phyloP scores from a whole-genome alignment of 169 alveolate species.

The Babesia bigemina region DNA sequence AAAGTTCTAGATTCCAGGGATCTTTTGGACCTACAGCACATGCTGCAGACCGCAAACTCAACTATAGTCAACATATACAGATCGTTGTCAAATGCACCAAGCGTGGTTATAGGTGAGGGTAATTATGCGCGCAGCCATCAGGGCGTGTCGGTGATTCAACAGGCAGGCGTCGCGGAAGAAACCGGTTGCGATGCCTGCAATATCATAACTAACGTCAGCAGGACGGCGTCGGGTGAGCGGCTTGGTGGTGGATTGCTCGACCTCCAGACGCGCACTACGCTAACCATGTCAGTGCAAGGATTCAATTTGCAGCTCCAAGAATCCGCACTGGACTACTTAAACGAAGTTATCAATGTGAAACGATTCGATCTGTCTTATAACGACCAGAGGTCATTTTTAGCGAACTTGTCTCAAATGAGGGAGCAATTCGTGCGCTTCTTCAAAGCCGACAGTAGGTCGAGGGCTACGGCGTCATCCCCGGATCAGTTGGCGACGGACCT shows the following conservation, averaged over 20 bases:
- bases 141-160: neutral
- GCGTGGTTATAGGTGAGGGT: neutral
- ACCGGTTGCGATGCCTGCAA: neutral
- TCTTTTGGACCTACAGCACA: slow-evolving; percentile 65
- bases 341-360: slow-evolving; percentile 5
- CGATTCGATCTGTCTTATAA: slow-evolving; percentile 5
- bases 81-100: slow-evolving; percentile 18
- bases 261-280: slow-evolving; percentile 4
- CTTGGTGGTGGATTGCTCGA: neutral
- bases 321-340: slow-evolving; percentile 27
- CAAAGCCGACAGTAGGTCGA: neutral
- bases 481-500: slow-evolving; percentile 14
- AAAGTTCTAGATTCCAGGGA: slow-evolving; percentile 70
- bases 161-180: neutral
- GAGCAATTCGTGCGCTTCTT: neutral
- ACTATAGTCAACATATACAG: slow-evolving; percentile 41
- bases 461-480: neutral
- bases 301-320: slow-evolving; percentile 18
- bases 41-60: slow-evolving; percentile 63
- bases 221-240: neutral
- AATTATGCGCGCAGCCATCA: neutral
- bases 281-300: slow-evolving; percentile 28
- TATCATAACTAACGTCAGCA: neutral
- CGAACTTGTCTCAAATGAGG: slow-evolving; percentile 5
- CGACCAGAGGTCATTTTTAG: slow-evolving; percentile 18